Evolutionary conservation across 306 rosid species (phyloP), one percentile per base, ranked within the genome.

Genomic region (Prunus dulcis): DNA sequence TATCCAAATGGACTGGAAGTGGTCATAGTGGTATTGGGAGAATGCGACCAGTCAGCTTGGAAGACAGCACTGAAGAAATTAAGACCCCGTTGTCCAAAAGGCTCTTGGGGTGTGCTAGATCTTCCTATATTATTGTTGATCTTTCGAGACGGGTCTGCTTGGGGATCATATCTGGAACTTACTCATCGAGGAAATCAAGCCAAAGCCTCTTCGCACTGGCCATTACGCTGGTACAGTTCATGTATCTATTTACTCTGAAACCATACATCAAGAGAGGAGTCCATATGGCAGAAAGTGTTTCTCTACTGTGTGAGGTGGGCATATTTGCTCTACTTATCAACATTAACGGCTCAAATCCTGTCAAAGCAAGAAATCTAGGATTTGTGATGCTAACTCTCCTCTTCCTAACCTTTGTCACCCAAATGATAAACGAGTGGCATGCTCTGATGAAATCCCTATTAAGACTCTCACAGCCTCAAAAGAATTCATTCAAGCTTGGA

Each of bases 131-230:
- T 64, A 80, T 85, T 23, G 28, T 88, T 72, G 89, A 88, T 80
- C 83, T 90, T 25, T 46, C 74, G 62, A 86, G 88, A 79, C 72
- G 91, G 74, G 82, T 85, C 67, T 25, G 82, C 81, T 64, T 88
- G 73, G 96, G 88, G 50, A 84, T 90, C 80, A 72, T 88, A 69
- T 82, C 89, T 20, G 89, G 81, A 78, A 87, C 86, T 25, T 78
- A 80, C 84, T 79, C 88, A 9, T 79, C 86, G 60, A 84, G 50
- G 74, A 76, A 64, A 56, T 32, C 83, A 76, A 90, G 80, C 78
- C 89, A 85, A 85, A 80, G 81, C 76, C 56, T 85, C 64, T 75
- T 76, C 9, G 89, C 88, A 30, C 51, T 90, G 81, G 79, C 77
- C 43, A 76, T 90, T 63, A 88, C 89, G 8, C 53, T 80, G 64